phyloP scores from a whole-genome alignment of 1,139 yeast species.

The Yamadazyma mexicana region DNA sequence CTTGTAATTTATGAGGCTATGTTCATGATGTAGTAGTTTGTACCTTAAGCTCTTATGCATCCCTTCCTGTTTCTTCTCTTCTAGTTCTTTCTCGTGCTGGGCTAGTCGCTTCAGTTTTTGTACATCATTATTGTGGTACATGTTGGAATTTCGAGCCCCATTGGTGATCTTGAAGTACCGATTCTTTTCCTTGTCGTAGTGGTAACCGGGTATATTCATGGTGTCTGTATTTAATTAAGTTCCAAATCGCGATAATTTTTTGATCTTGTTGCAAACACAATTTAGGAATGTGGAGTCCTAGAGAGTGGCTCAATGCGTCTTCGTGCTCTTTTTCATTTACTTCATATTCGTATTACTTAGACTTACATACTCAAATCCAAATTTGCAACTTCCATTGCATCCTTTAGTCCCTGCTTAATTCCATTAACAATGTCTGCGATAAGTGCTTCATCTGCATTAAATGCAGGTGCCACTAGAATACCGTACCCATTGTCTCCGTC shows the following conservation, averaged over 20 bases:
- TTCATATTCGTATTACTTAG: no score
- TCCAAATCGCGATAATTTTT: neutral
- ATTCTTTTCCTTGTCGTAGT: conserved; percentile 41
- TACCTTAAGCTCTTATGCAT: conserved; percentile 11
- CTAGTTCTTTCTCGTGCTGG: conserved; percentile 7
- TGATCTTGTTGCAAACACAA: neutral
- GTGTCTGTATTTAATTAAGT: conserved; percentile 1
- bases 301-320: no score
- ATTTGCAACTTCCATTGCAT: conserved; percentile 1
- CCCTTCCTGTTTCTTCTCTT: conserved; percentile 4
- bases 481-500: conserved; percentile 1
- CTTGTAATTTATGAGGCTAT: conserved; percentile 10
- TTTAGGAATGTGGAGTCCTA: neutral
- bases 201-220: conserved; percentile 46
- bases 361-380: neutral
- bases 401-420: neutral
- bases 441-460: neutral
- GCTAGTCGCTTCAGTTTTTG: conserved; percentile 30
- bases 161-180: conserved; percentile 47
- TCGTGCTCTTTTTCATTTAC: no score
- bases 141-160: conserved; percentile 25
- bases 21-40: conserved; percentile 10
- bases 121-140: conserved; percentile 32
- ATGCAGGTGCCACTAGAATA: conserved; percentile 3
- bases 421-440: conserved; percentile 1